A percentile compares a stretch with the other conserved stretches of the same genome.
Conservation (phyloP, 106 monocot species). For the Posidonia australis region DNA sequence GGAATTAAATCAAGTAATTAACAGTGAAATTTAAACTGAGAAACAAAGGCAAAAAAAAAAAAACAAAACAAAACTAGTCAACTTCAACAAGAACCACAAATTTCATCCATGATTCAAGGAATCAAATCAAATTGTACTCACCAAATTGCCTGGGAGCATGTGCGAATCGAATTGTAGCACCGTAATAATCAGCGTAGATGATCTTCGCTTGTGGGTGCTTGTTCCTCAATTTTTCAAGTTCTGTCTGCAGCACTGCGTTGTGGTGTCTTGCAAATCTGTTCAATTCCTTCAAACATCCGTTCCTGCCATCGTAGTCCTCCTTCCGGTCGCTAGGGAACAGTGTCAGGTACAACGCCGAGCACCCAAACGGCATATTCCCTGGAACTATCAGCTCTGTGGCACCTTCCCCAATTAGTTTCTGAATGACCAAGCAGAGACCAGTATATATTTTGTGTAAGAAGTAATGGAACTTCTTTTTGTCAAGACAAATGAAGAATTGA, state of each 20-base stretch:
- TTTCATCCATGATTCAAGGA: too few species aligned
- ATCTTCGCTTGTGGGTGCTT: constrained; percentile 35
- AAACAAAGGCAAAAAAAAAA: too few species aligned
- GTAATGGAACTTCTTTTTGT: too few species aligned
- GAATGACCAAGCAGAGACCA: too few species aligned
- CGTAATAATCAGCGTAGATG: constrained; percentile 66
- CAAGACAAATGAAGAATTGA: too few species aligned
- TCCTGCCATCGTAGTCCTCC: constrained; percentile 34
- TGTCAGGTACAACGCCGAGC: constrained; percentile 23
- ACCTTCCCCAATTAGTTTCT: constrained; percentile 8
- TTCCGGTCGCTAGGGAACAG: background rate
- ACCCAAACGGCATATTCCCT: constrained; percentile 46
- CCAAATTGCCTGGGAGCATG: constrained; percentile 25
- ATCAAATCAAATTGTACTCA: constrained; percentile 4
- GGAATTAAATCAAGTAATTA: too few species aligned
- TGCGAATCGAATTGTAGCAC: constrained; percentile 16
- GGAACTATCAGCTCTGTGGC: constrained; percentile 55
- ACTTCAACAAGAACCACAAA: too few species aligned
- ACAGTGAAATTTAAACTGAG: too few species aligned
- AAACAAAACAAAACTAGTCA: too few species aligned
- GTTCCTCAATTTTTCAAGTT: constrained; percentile 14
- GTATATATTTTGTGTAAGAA: too few species aligned
- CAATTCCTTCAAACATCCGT: constrained; percentile 45
- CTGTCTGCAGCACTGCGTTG: constrained; percentile 23
- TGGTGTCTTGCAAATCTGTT: constrained; percentile 40